Percentiles rank a stretch among this genome's conserved stretches.
Conservation (phyloP, 129 eudicot genomes). For the Ambrosia trifida region DNA sequence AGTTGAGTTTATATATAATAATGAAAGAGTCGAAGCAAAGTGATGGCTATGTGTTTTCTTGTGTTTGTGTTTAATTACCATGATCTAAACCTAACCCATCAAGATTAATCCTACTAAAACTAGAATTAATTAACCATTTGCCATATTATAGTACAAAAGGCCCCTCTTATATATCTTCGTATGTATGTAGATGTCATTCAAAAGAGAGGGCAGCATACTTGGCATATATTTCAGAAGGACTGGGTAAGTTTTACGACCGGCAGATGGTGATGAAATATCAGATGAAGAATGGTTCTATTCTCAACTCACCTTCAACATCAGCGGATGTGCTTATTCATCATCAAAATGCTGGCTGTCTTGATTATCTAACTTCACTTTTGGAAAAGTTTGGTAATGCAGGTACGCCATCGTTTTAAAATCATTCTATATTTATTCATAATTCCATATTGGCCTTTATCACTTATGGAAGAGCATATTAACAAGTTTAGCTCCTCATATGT, state of each 20-base stretch:
- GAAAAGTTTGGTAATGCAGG: neutral
- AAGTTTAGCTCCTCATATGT: slow-evolving; percentile 4
- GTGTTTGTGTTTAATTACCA: no score
- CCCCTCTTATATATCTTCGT: neutral
- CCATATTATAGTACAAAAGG: neutral
- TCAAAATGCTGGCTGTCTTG: no score
- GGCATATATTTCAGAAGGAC: slow-evolving; percentile 81
- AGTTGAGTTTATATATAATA: no score
- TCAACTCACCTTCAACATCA: no score
- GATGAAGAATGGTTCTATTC: slow-evolving; percentile 52
- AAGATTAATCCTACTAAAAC: no score
- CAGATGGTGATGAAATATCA: slow-evolving; percentile 67
- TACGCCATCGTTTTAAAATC: no score
- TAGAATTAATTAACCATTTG: no score
- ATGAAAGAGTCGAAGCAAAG: no score
- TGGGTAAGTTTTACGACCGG: slow-evolving; percentile 57
- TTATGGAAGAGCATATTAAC: neutral
- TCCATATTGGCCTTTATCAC: neutral
- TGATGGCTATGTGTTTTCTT: no score
- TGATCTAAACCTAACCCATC: no score
- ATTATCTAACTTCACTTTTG: neutral
- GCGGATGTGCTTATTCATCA: no score
- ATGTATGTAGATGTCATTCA: slow-evolving; percentile 37
- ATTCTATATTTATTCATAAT: no score
- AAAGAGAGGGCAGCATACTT: slow-evolving; percentile 45